Evolutionary conservation across 2,329 filamentous ascomycete species (phyloP).

Genomic region (Hirsutella minnesotensis): DNA sequence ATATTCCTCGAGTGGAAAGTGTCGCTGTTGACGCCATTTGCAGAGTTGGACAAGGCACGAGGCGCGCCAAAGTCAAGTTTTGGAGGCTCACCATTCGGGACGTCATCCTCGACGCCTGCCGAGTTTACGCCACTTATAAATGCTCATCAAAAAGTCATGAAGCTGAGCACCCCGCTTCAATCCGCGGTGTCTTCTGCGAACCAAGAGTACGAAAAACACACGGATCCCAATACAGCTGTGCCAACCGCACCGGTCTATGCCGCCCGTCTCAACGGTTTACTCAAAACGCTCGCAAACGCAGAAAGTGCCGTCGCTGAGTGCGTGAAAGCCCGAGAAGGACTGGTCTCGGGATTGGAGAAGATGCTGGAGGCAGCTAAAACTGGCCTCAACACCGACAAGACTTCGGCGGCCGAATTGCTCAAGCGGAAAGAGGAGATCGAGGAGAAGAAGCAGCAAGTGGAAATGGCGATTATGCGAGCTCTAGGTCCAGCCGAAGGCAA

Average conservation of each 20-base stretch:
- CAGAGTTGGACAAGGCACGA: conserved; percentile 52
- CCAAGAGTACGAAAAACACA: conserved; percentile 74
- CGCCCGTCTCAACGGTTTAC: conserved; percentile 75
- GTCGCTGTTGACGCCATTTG: conserved; percentile 5
- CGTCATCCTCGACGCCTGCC: conserved; percentile 46
- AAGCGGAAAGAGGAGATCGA: conserved; percentile 64
- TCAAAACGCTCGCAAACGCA: conserved; percentile 78
- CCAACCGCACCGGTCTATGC: conserved; percentile 86
- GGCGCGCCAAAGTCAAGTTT: conserved; percentile 39
- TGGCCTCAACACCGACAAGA: conserved; percentile 59
- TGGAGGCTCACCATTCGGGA: conserved; percentile 47
- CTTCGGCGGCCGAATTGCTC: conserved; percentile 49
- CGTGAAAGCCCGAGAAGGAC: conserved; percentile 68
- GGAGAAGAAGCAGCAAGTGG: conserved; percentile 74
- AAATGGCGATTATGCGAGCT: conserved; percentile 81
- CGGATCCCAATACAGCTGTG: conserved; percentile 53
- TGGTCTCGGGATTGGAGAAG: conserved; percentile 74
- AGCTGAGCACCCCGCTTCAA: conserved; percentile 57
- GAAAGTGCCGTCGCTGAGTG: conserved; percentile 83
- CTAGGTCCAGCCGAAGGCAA: conserved; percentile 50
- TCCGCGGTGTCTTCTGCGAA: conserved; percentile 59
- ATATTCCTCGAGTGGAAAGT: not conserved
- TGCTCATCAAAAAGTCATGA: conserved; percentile 61
- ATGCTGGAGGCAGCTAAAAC: conserved; percentile 63
- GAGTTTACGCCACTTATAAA: conserved; percentile 69